Percentiles rank a stretch among this genome's conserved stretches.
phyloP scores from a whole-genome alignment of 2,329 filamentous ascomycete species.

The Lojkania enalia region DNA sequence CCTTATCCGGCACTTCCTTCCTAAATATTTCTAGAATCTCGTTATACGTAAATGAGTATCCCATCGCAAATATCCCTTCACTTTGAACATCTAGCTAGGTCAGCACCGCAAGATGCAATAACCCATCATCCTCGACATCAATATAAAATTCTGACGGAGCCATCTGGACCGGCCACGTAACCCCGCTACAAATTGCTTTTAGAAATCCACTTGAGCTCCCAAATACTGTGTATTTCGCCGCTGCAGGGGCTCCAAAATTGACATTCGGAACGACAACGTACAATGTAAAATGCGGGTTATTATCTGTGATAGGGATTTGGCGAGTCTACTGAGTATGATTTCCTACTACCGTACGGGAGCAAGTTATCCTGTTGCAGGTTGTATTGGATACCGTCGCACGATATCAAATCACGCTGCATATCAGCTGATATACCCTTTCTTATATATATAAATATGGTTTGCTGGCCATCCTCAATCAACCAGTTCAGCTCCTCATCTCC shows the following conservation, averaged over 20 bases:
- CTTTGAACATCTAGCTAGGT: conserved; percentile 50
- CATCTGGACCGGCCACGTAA: conserved; percentile 3
- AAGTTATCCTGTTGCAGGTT: too few relatives aligned
- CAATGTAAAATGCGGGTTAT: conserved; percentile 48
- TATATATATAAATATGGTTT: too few relatives aligned
- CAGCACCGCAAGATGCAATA: conserved; percentile 55
- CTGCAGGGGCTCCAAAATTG: conserved; percentile 33
- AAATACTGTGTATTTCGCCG: conserved; percentile 23
- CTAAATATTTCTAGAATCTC: conserved; percentile 43
- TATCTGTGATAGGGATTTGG: too few relatives aligned
- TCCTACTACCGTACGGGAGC: too few relatives aligned
- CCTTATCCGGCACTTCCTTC: conserved; percentile 43
- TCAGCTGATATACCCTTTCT: too few relatives aligned
- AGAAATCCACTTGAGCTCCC: conserved; percentile 10
- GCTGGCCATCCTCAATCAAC: too few relatives aligned
- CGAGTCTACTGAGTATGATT: too few relatives aligned
- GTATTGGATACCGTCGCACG: too few relatives aligned
- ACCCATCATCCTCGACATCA: conserved; percentile 56
- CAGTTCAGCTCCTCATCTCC: too few relatives aligned
- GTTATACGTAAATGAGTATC: conserved; percentile 50
- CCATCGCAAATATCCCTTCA: conserved; percentile 58
- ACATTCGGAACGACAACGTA: conserved; percentile 40
- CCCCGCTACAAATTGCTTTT: conserved; percentile 17
- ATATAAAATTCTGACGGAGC: conserved; percentile 45
- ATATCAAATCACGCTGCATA: too few relatives aligned